Evolutionary conservation across 805 yeast genomes (phyloP), one percentile per base, ranked within the genome.

Genomic region (Yueomyces sp.): DNA sequence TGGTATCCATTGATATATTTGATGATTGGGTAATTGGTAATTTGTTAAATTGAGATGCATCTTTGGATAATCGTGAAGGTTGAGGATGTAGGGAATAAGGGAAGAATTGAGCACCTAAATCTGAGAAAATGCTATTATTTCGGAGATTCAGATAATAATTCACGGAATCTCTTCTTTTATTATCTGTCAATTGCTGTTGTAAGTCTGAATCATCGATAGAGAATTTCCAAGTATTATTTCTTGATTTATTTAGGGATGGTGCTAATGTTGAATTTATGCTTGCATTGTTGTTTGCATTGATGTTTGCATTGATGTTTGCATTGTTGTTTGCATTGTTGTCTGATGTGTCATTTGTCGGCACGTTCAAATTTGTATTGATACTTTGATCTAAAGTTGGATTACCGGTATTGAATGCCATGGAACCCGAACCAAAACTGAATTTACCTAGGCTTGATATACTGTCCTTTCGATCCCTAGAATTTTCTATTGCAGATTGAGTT

Each of bases 191-290:
- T 5, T 34, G 37, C n/a, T 34, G 37, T 37, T 52, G 56, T 36
- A 60, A 56, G 43, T 60, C 65, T 39, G 56, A 53, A 44, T 60
- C 64, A 8, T 60, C 60, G 26, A 52, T 52, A 29, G 51, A 47
- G 37, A 57, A 54, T 43, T 55, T 56, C n/a, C 59, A 43, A 3
- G 64, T 59, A 39, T 59, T 54, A 32, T 59, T 55, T 40, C 64
- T 55, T 19, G 63, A 53, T 34, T 6, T 30, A 30, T 30, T 30
- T 1, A 6, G 19, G 19, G 19, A 19, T 19, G 19, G 19, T 19
- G 19, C 19, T 19, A 19, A 19, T 19, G 19, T 19, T 19, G 19
- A 19, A 19, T 19, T 19, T 19, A 19, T 19, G 19, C 19, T 19
- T 19, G 19, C 19, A 19, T 19, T 30, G 33, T 30, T 30, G 9